Evolutionary conservation across 2,329 filamentous ascomycete species (phyloP), one percentile per base, ranked within the genome.

Genomic region (Plectosphaerella sp.): DNA sequence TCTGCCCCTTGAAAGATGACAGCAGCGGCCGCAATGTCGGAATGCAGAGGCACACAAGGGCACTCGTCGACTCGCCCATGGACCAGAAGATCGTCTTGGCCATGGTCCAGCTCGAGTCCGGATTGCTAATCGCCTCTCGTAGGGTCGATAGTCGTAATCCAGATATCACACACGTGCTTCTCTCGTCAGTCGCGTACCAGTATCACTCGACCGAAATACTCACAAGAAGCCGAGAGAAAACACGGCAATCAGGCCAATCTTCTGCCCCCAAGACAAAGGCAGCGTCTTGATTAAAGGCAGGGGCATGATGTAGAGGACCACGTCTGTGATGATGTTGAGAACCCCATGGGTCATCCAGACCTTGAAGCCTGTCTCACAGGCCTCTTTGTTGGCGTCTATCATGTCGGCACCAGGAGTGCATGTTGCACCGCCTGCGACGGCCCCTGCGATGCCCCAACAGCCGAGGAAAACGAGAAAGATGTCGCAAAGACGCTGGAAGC

Each of bases 41-140:
- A 6, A 73, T 64, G 52, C 69, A 71, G 45, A 67, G 62, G 54
- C 71, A 72, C 14, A 72, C 60, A 54, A 73, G 63, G 51, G 68
- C 70, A 48, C 67, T 62, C 43, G 67, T 67, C 54, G 71, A 65
- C 54, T 74, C 71, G 50, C 69, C 63, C 45, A 72, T 62, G 16
- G 67, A 69, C 67, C 70, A 73, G 58, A 67, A 61, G 14, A 63
- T 62, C 4, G 62, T 64, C 14, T 52, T 49, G 9, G 62, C 57
- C 49, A 69, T 63, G 43, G 68, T 61, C 55, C 62, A 72, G 6
- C 67, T 70, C 2, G 56, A 47, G 53, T 72, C 69, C n/a, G 54
- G 52, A 3, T 61, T 59, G 1, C 35, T 52, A n/a, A 64, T 55
- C 12, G 60, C 58, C 9, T 59, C 56, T 39, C 57, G 52, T 41